A percentile compares a stretch with the other conserved stretches of the same genome.
Evolutionary conservation across 768 basidiomycete genomes (phyloP).

Genomic region (Gautieria morchelliformis): DNA sequence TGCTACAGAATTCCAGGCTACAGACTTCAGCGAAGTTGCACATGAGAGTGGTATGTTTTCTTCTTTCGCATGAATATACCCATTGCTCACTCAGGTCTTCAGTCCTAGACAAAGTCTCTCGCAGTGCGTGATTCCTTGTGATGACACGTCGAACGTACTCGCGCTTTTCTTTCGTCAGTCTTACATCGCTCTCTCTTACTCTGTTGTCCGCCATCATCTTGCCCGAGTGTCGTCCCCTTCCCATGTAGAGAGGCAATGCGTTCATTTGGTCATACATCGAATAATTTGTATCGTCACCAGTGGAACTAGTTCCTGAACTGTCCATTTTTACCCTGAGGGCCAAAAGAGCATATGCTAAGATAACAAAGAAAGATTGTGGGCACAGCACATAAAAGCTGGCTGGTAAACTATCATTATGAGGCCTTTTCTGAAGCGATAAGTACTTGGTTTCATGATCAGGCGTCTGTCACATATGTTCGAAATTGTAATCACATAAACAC

Average conservation of each 20-base stretch:
- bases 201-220: not conserved
- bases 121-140: not conserved
- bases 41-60: conserved; percentile 49
- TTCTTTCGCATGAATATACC: not conserved
- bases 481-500: not conserved
- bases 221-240: not conserved
- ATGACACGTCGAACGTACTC: not conserved
- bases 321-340: not conserved
- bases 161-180: not conserved
- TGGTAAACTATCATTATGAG: not conserved
- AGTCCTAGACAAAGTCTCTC: conserved; percentile 10
- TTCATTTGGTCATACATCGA: not conserved
- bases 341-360: too few species aligned
- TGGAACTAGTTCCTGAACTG: too few species aligned
- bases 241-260: not conserved
- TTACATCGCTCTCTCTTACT: not conserved
- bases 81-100: not conserved
- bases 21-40: conserved; percentile 64
- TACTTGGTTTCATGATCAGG: not conserved
- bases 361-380: too few species aligned
- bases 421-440: not conserved
- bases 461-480: too few species aligned
- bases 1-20: conserved; percentile 76
- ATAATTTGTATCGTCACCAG: not conserved
- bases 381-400: too few species aligned